These are phyloP conservation scores for Lecanicillium sp. DNA, from an alignment of 2,329 filamentous ascomycete species.

Conservation along the genomic window DNA sequence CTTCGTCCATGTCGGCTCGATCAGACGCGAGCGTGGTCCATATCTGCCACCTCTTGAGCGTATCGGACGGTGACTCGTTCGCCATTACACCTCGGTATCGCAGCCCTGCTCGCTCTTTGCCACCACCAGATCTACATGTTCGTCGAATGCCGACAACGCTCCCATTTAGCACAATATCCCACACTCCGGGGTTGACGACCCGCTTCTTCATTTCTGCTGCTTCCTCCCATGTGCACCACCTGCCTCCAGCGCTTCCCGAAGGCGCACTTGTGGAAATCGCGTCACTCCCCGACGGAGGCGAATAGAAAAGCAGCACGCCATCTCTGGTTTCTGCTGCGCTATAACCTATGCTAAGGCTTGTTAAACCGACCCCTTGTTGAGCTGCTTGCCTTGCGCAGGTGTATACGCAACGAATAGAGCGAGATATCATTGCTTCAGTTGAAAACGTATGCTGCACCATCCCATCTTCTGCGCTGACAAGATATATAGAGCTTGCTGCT, in stretches of 20 bases:
- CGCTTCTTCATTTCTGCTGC: conserved; percentile 42
- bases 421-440: conserved; percentile 48
- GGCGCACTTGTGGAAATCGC: conserved; percentile 42
- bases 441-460: conserved; percentile 52
- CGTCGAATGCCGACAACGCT: conserved; percentile 56
- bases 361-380: conserved; percentile 36
- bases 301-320: conserved; percentile 57
- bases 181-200: conserved; percentile 55
- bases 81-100: conserved; percentile 9
- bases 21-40: conserved; percentile 43
- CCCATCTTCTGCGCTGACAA: conserved; percentile 36
- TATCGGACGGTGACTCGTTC: conserved; percentile 8
- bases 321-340: conserved; percentile 49
- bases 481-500: conserved; percentile 48
- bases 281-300: conserved; percentile 41
- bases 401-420: conserved; percentile 53
- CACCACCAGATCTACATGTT: conserved; percentile 17
- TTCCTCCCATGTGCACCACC: conserved; percentile 42
- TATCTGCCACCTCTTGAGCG: conserved; percentile 35
- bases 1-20: conserved; percentile 35
- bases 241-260: conserved; percentile 28
- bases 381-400: conserved; percentile 21
- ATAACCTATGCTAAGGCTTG: conserved; percentile 58
- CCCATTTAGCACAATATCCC: conserved; percentile 53
- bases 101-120: conserved; percentile 1